Base-by-base conservation (phyloP, 768 basidiomycete species). In the Lentinula edodes region DNA sequence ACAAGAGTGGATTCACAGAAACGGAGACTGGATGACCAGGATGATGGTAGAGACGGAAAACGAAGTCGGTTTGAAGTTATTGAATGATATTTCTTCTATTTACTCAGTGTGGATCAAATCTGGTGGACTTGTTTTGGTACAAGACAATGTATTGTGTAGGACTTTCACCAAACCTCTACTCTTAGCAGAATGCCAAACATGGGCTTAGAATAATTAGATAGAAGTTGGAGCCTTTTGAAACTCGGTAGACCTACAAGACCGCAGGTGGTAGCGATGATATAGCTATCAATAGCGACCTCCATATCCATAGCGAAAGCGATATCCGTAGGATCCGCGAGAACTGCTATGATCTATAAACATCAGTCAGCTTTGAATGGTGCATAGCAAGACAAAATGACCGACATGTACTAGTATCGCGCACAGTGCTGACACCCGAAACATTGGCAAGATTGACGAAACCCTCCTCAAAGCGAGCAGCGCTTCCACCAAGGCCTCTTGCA, bases 61-160 rank as follows among this genome's bases (percentile, higher is more conserved):
- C 76, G 83, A 60, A 82, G 84, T 63, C 75, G 86, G 61, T 87
- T 88, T 60, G 85, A 87, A 65, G 72, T 84, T 28, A 65, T 87
- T 58, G 85, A 87, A 67, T 87, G 69, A 78, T 16, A 28, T 41
- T 42, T 42, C 1, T 48, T 20, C 12, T 23, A 4, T 6, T 10
- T 10, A 18, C 43, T 45, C 43, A 9, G 43, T 23, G 20, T 16
- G 6, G 23, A 8, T 48, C 15, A 1, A 9, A 9, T 48, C 2
- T 23, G n/a, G 46, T 23, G 43, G 43, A 45, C 43, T 16, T 45
- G 1, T 41, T 28, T 28, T 28, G 28, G 28, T 28, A 28, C 28
- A 28, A 28, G 28, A 28, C 3, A 2, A 28, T 28, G 39, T 41
- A 41, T 41, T 41, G 43, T 45, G 43, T 45, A 28, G 28, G 43